Evolutionary conservation across 164 flowering plant genomes (phyloP).

Genomic region (Chloranthus sessilifolius): DNA sequence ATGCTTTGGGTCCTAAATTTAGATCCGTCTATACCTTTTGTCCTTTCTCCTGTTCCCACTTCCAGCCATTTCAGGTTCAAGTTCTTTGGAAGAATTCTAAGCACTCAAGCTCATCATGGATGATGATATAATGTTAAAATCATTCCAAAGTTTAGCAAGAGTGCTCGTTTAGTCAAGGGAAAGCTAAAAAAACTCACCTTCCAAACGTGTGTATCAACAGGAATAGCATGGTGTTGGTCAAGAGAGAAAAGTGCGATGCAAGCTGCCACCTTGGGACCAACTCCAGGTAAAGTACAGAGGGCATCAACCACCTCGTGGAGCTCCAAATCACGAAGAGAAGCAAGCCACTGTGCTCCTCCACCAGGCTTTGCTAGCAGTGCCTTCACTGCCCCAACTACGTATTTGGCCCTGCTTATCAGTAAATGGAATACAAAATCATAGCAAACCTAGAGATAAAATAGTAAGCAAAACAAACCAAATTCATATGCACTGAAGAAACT

Average conservation of each 20-base stretch:
- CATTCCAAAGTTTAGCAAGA: background rate
- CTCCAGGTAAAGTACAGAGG: slow-evolving; percentile 81
- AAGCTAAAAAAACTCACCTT: slow-evolving; percentile 37
- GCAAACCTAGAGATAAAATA: background rate
- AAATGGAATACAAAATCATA: slow-evolving; percentile 2
- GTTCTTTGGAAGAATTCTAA: too few relatives aligned
- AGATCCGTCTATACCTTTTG: too few relatives aligned
- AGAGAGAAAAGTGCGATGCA: slow-evolving; percentile 93
- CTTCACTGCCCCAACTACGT: slow-evolving; percentile 56
- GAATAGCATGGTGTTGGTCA: slow-evolving; percentile 91
- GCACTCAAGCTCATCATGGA: too few relatives aligned
- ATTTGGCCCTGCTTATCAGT: slow-evolving; percentile 63
- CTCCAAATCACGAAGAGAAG: slow-evolving; percentile 69
- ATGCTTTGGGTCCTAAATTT: too few relatives aligned
- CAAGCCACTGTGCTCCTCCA: slow-evolving; percentile 84
- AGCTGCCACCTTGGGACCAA: slow-evolving; percentile 95
- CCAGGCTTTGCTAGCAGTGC: slow-evolving; percentile 66
- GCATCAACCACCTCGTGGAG: slow-evolving; percentile 57
- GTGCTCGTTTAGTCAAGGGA: background rate
- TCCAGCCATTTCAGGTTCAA: too few relatives aligned
- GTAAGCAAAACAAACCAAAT: background rate
- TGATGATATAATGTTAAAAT: background rate
- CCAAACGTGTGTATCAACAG: slow-evolving; percentile 98
- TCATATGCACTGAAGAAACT: too few relatives aligned
- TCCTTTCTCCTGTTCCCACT: too few relatives aligned